A percentile compares a stretch with the other conserved stretches of the same genome.
These are phyloP conservation scores for Gnaphalium uliginosum DNA, from an alignment of 129 eudicot species.

Conservation along the genomic window DNA sequence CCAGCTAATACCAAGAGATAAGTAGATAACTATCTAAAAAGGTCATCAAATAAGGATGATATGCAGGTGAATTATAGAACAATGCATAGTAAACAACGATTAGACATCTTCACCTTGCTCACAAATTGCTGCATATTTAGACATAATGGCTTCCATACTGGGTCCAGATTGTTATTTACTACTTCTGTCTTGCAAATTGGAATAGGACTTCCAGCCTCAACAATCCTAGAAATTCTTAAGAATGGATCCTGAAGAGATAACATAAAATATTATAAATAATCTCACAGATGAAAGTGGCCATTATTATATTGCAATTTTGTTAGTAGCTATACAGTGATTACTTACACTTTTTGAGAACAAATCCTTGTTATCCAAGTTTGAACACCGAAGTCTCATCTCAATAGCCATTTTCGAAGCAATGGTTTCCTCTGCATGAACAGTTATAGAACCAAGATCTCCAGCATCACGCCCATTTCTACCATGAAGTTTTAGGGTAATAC, in stretches of 20 bases:
- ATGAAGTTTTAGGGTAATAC: conserved; percentile 70
- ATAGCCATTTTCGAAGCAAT: conserved; percentile 68
- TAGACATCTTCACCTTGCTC: conserved; percentile 64
- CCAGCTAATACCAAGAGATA: conserved; percentile 7
- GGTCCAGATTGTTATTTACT: conserved; percentile 78
- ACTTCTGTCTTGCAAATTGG: conserved; percentile 97
- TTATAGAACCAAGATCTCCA: conserved; percentile 62
- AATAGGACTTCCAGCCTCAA: conserved; percentile 63
- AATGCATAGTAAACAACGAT: neutral
- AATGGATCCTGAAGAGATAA: conserved; percentile 76
- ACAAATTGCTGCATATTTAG: conserved; percentile 71
- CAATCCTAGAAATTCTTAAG: conserved; percentile 75
- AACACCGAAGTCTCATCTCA: conserved; percentile 69
- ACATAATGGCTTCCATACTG: conserved; percentile 77
- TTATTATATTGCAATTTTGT: neutral
- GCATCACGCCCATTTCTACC: conserved; percentile 39
- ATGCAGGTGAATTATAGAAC: conserved; percentile 8
- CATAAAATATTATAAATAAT: neutral
- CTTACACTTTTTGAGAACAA: conserved; percentile 88
- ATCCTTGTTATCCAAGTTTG: conserved; percentile 78
- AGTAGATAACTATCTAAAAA: neutral
- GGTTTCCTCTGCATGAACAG: conserved; percentile 88
- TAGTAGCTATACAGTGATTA: conserved; percentile 13
- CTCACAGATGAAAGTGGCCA: conserved; percentile 5
- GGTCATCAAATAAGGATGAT: conserved; percentile 2